Base-by-base conservation (phyloP, 805 yeast species). In the Starmerella apis region DNA sequence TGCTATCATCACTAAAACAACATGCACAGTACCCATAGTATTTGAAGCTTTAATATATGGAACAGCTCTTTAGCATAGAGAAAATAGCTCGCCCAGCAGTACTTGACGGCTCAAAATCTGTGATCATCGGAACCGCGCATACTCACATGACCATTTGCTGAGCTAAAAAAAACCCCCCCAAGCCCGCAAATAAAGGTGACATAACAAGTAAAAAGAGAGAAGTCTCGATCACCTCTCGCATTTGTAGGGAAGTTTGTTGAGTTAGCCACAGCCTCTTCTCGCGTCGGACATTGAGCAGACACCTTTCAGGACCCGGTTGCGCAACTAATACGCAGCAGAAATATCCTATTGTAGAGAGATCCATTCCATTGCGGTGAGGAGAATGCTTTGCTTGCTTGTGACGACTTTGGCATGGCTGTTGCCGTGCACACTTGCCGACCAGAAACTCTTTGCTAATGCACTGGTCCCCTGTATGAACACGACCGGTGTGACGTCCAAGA, bases 381-480 rank as follows among this genome's bases (percentile, higher is more conserved):
- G 41, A 22, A 36, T 38, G 31, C 31, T 38, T 38, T 16, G 14
- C 8, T n/a, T 38, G 22, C 43, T 38, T 25, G 43, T n/a, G 14
- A 38, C 43, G n/a, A 24, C 43, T 7, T 22, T 38, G 43, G 31
- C 43, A 23, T 38, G 43, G 43, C 43, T 38, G 19, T 5, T 38
- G 20, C 30, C 43, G 13, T 24, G 35, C n/a, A 49, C 39, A 27
- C 28, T 32, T n/a, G 57, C 59, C 14, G 10, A 43, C 28, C 41
- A 49, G n/a, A 36, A 45, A 41, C 53, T 56, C 11, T 61, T 63
- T 19, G 95, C 95, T 8, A 70, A 82, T 14, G 84, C 96, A 3
- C 72, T 88, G 55, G 95, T 87, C 43, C 78, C 94, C 9, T 88
- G 96, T 68, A 81, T 81, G 84, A 83, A 79, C 52, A 70, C 77